A percentile compares a stretch with the other conserved stretches of the same genome.
These are phyloP conservation scores for Chaetothyriales sp. DNA, from an alignment of 2,329 filamentous ascomycete genomes.

Conservation along the genomic window DNA sequence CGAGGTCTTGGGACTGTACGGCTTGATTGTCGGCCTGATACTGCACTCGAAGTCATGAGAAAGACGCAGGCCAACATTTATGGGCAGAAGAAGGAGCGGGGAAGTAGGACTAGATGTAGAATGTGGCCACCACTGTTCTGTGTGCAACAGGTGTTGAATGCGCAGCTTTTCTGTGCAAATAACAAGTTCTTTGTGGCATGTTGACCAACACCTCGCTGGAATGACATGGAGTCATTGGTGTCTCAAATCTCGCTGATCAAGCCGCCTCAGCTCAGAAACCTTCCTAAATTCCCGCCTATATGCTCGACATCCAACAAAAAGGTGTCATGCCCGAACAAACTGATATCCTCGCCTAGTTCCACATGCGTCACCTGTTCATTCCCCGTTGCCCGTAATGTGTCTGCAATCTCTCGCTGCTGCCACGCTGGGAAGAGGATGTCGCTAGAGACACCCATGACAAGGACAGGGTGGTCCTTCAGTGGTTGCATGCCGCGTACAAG, in stretches of 20 bases:
- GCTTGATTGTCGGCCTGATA: slow-evolving; percentile 84
- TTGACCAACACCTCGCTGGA: neutral
- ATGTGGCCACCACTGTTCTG: neutral
- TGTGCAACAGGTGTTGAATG: neutral
- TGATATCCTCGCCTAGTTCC: slow-evolving; percentile 87
- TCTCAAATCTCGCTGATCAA: neutral
- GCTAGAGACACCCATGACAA: slow-evolving; percentile 88
- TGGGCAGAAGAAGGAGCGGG: neutral
- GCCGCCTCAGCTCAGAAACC: slow-evolving; percentile 52
- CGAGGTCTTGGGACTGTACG: slow-evolving; percentile 91
- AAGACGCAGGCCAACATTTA: neutral
- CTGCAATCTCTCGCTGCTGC: slow-evolving; percentile 91
- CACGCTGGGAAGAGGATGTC: slow-evolving; percentile 96
- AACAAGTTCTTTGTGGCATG: neutral
- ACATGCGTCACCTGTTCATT: slow-evolving; percentile 74
- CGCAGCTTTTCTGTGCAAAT: neutral
- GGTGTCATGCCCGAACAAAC: slow-evolving; percentile 90
- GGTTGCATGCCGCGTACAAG: slow-evolving; percentile 60
- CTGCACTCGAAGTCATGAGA: slow-evolving; percentile 70
- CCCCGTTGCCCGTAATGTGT: slow-evolving; percentile 62
- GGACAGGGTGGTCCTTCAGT: slow-evolving; percentile 61
- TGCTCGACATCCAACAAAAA: slow-evolving; percentile 87
- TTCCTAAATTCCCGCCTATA: slow-evolving; percentile 69
- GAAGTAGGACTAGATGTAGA: neutral
- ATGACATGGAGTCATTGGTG: neutral